Conservation (phyloP, 1,139 yeast species). For the Hansenula sp. region DNA sequence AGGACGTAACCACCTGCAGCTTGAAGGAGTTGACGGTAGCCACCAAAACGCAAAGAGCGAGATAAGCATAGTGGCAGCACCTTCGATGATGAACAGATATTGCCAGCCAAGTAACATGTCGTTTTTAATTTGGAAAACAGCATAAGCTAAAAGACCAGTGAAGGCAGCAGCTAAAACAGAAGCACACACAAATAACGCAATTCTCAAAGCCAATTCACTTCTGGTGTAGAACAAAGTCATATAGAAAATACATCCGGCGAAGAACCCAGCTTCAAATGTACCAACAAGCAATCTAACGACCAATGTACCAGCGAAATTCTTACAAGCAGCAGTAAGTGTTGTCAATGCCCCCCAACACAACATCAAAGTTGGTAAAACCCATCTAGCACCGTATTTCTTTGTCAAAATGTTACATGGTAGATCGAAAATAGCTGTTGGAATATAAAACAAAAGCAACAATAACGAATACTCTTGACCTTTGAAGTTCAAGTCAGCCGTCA, state of each 20-base stretch:
- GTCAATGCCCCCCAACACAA: slow-evolving; percentile 49
- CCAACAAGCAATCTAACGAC: slow-evolving; percentile 35
- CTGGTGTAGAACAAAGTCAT: slow-evolving; percentile 45
- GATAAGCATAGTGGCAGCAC: slow-evolving; percentile 46
- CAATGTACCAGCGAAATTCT: slow-evolving; percentile 32
- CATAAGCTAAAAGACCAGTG: slow-evolving; percentile 47
- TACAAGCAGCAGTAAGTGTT: slow-evolving; percentile 31
- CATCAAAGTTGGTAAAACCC: slow-evolving; percentile 36
- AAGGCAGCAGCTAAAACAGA: slow-evolving; percentile 54
- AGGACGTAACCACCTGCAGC: slow-evolving; percentile 8
- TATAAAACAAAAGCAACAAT: slow-evolving; percentile 9
- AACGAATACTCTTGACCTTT: slow-evolving; percentile 11
- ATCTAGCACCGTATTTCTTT: slow-evolving; percentile 13
- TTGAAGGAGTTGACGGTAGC: slow-evolving; percentile 10
- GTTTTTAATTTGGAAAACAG: slow-evolving; percentile 28
- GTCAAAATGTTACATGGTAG: slow-evolving; percentile 14
- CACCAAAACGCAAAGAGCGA: slow-evolving; percentile 22
- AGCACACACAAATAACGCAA: slow-evolving; percentile 53
- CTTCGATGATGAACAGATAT: slow-evolving; percentile 56
- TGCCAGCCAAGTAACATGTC: slow-evolving; percentile 42
- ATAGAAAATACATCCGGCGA: slow-evolving; percentile 41
- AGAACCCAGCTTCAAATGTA: slow-evolving; percentile 43
- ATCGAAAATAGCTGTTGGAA: slow-evolving; percentile 14
- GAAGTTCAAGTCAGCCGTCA: slow-evolving; percentile 10
- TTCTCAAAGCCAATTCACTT: slow-evolving; percentile 43